Base-by-base conservation (phyloP, 179 eudicot species). In the Silene coronaria region DNA sequence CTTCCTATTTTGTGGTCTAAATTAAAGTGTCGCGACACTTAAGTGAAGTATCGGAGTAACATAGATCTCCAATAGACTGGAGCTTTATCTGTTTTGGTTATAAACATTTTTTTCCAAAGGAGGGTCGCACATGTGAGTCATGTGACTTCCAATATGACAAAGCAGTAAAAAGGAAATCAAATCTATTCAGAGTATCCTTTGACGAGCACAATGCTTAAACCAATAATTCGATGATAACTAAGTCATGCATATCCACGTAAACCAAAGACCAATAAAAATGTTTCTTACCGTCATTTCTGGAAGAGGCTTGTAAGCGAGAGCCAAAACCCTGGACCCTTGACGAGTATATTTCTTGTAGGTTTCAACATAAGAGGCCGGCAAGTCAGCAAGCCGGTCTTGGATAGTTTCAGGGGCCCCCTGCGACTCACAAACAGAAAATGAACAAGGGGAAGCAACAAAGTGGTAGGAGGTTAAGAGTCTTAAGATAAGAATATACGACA, bases 331-430 rank as follows among this genome's bases (percentile, higher is more conserved):
- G 72, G 99, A 92, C 55, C 99, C 99, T 81, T 95, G 99, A 32
- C 96, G 96, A 17, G 99, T 95, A 84, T 91, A 87, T 80, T 87
- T 91, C 88, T 95, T 95, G 81, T 91, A 95, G 77, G 97, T 91
- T 55, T 86, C 81, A 65, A 92, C 85, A 83, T 88, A 95, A 14
- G 88, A 87, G 36, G 87, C 32, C 16, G 99, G 99, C 83, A 92
- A 82, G 80, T 88, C 83, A 74, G 85, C 55, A 59, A 95, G 90
- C 79, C 91, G 87, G 59, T 86, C 97, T 80, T 92, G 99, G 61
- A 95, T 95, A 73, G 96, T 92, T 85, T 95, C 99, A 27, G 99
- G 99, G 74, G 99, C 99, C 79, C 99, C 99, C 99, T 95, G 86
- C 75, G 32, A 30, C 45, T 70, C 71, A 57, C n/a, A 27, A 70